Base-by-base conservation (phyloP, 1,284 basidiomycete genomes). In the Sphagnurus paluster region DNA sequence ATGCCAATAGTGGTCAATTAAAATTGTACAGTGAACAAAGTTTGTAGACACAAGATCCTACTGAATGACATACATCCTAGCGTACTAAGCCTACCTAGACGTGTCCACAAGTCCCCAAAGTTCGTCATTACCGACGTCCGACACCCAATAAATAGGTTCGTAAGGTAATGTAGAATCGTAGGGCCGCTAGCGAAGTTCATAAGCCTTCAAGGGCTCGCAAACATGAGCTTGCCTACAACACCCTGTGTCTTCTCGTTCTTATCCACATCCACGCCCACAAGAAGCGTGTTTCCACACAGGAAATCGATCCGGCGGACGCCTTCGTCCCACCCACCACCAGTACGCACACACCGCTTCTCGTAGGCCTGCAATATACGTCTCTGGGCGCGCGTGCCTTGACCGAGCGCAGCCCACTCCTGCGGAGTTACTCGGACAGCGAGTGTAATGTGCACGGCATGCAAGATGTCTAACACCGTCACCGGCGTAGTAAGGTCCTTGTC, bases 251-350 rank as follows among this genome's bases (percentile, higher is more conserved):
- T 46, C 14, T 43, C 46, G 5, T n/a, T 67, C 61, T 75, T 78
- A 58, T 77, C 77, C 50, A 80, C 71, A 55, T 85, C 82, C 48
- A 87, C 70, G 28, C 84, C 84, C 33, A 82, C 69, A 33, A 87
- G 60, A 44, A 70, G 65, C 29, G 79, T 83, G 57, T 82, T 84
- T 26, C 75, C 72, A 23, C 78, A 79, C 30, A 87, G 68, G 74
- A 79, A 86, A 63, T 87, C 84, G 14, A 85, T 62, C 35, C 84
- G 66, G 39, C 80, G 72, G 23, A 87, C 80, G 25, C 84, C 84
- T 23, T 73, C 71, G 39, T 84, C 80, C 83, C 82, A 84, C 13
- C 80, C 82, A 10, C 79, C 80, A 29, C 81, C 82, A 67, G 77
- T 72, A 53, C 70, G 71, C 42, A 70, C 66, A 52, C 84, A 87